These are phyloP conservation scores for Aspergillus luchuensis DNA, from an alignment of 2,329 filamentous ascomycete species.

Conservation along the genomic window DNA sequence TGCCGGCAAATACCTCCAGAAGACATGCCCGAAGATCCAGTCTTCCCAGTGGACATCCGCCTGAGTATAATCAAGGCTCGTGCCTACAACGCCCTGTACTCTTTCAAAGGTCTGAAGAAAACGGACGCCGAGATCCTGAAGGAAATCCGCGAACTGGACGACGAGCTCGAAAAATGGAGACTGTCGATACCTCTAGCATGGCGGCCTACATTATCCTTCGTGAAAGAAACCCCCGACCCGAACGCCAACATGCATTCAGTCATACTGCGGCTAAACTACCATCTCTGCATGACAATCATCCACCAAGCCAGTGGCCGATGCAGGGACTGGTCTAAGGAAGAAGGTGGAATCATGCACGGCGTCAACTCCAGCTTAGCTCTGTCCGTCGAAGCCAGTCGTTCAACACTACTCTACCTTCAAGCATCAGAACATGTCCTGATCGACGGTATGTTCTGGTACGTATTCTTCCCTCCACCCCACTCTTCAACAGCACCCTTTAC, in stretches of 20 bases:
- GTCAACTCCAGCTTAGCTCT: slow-evolving; percentile 57
- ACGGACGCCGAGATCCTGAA: slow-evolving; percentile 57
- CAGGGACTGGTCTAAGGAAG: slow-evolving; percentile 42
- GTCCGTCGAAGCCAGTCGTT: slow-evolving; percentile 59
- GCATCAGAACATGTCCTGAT: slow-evolving; percentile 47
- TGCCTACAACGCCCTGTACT: slow-evolving; percentile 53
- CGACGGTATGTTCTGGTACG: slow-evolving; percentile 55
- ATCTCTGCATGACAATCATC: slow-evolving; percentile 58
- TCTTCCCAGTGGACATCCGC: slow-evolving; percentile 53
- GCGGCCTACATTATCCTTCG: slow-evolving; percentile 53
- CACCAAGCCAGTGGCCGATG: slow-evolving; percentile 59
- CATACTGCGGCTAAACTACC: slow-evolving; percentile 57
- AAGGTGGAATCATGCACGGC: slow-evolving; percentile 45
- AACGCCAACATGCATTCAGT: slow-evolving; percentile 52
- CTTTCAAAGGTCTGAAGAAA: slow-evolving; percentile 51
- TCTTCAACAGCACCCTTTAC: background rate
- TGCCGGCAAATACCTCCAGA: slow-evolving; percentile 15
- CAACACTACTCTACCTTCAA: slow-evolving; percentile 54
- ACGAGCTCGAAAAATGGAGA: slow-evolving; percentile 59
- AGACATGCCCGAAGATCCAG: slow-evolving; percentile 30
- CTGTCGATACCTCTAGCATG: slow-evolving; percentile 49
- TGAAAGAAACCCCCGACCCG: slow-evolving; percentile 32
- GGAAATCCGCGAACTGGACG: slow-evolving; percentile 59
- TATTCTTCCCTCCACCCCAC: background rate
- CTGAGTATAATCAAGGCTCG: slow-evolving; percentile 57